Conservation (phyloP, 176 grass and related monocot genomes). For the Carex kokanica region DNA sequence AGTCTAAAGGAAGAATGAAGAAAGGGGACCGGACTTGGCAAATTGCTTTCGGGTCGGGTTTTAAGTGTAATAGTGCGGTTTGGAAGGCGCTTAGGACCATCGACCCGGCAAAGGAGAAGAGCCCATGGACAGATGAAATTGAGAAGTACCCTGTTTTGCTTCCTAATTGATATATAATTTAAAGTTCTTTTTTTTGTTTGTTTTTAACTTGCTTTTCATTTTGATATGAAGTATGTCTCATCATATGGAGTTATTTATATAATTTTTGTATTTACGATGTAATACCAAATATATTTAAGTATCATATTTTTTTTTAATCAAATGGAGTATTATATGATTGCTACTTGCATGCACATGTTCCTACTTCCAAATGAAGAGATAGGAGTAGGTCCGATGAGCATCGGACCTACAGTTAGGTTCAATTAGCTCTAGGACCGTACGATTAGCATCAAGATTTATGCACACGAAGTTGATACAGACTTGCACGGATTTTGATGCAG, state of each 20-base stretch:
- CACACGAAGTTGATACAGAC: too few species aligned
- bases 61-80: slow-evolving; percentile 45
- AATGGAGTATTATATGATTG: not conserved
- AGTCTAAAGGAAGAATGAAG: slow-evolving; percentile 39
- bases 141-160: slow-evolving; percentile 29
- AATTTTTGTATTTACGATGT: not conserved
- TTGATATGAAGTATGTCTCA: too few species aligned
- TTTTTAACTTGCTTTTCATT: too few species aligned
- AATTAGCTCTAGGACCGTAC: too few species aligned
- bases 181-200: not conserved
- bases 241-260: too few species aligned
- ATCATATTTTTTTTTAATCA: not conserved
- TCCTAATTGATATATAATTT: slow-evolving; percentile 19
- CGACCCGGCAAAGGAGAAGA: slow-evolving; percentile 36
- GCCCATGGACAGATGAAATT: slow-evolving; percentile 39
- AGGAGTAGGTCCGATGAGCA: too few species aligned
- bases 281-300: not conserved
- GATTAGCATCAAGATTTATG: too few species aligned
- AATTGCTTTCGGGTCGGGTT: slow-evolving; percentile 40
- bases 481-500: too few species aligned
- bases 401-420: too few species aligned
- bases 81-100: slow-evolving; percentile 37
- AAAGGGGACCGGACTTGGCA: slow-evolving; percentile 33
- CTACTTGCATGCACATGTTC: not conserved
- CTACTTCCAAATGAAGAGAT: not conserved